Conservation (phyloP, 2,329 filamentous ascomycete genomes). For the Talaromyces funiculosus region DNA sequence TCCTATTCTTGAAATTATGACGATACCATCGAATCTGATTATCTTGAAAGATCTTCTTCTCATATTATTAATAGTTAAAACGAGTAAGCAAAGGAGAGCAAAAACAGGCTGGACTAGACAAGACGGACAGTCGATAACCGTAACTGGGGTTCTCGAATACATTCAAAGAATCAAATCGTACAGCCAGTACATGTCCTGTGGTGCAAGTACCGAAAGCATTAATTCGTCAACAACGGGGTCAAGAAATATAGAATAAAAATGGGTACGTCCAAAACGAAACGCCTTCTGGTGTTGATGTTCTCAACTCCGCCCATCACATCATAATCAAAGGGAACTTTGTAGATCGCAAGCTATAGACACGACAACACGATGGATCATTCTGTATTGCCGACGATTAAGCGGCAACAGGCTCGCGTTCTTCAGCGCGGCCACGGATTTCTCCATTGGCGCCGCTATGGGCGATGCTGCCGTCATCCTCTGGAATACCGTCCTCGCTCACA, state of each 20-base stretch:
- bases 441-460: conserved; percentile 22
- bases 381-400: conserved; percentile 2
- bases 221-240: neutral
- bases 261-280: conserved; percentile 1
- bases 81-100: neutral
- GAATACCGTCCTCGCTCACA: conserved; percentile 36
- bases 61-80: neutral
- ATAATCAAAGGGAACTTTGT: neutral
- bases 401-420: conserved; percentile 24
- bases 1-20: too few relatives aligned
- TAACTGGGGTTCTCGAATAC: neutral
- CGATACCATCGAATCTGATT: too few relatives aligned
- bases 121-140: neutral
- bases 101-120: neutral
- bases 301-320: neutral
- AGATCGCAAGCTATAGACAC: conserved; percentile 3
- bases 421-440: conserved; percentile 32
- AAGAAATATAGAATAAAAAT: neutral
- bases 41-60: neutral
- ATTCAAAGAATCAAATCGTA: neutral
- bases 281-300: neutral
- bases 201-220: neutral
- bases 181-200: neutral
- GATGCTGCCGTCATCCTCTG: conserved; percentile 30
- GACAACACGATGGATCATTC: too few relatives aligned